A percentile compares a stretch with the other conserved stretches of the same genome.
phyloP scores from a whole-genome alignment of 139 green algal species.

The Closterium sp. region DNA sequence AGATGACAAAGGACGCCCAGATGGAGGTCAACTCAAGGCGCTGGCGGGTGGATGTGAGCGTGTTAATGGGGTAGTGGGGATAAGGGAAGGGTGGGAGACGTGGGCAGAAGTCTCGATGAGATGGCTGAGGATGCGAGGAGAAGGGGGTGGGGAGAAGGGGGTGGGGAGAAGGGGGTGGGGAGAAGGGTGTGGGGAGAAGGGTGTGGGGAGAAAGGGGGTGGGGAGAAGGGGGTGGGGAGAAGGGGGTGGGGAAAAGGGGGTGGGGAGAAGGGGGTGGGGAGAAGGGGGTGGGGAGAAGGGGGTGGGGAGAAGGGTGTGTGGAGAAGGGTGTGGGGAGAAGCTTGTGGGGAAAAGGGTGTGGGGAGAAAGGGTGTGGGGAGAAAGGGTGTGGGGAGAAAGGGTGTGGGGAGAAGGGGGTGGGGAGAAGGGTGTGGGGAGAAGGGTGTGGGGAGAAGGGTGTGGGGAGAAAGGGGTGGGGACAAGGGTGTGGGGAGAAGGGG shows the following conservation, averaged over 20 bases:
- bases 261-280: background rate
- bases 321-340: slow-evolving; percentile 74
- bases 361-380: background rate
- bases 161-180: background rate
- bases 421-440: background rate
- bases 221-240: background rate
- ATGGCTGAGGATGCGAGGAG: slow-evolving; percentile 73
- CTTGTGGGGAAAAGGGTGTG: slow-evolving; percentile 34
- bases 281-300: slow-evolving; percentile 11
- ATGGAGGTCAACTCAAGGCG: slow-evolving; percentile 48
- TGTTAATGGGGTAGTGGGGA: too few relatives aligned
- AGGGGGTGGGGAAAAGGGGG: background rate
- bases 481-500: too few relatives aligned
- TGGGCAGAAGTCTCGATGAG: too few relatives aligned
- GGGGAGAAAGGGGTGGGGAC: too few relatives aligned
- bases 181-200: background rate
- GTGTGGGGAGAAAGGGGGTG: background rate
- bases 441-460: too few relatives aligned
- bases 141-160: slow-evolving; percentile 45
- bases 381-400: background rate
- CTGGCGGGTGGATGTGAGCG: background rate
- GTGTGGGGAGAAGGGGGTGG: too few relatives aligned
- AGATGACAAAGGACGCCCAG: slow-evolving; percentile 73
- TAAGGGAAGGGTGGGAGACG: background rate
- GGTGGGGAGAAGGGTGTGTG: slow-evolving; percentile 63